Conservation (phyloP, 805 yeast genomes). For the Yarrowia deformans region DNA sequence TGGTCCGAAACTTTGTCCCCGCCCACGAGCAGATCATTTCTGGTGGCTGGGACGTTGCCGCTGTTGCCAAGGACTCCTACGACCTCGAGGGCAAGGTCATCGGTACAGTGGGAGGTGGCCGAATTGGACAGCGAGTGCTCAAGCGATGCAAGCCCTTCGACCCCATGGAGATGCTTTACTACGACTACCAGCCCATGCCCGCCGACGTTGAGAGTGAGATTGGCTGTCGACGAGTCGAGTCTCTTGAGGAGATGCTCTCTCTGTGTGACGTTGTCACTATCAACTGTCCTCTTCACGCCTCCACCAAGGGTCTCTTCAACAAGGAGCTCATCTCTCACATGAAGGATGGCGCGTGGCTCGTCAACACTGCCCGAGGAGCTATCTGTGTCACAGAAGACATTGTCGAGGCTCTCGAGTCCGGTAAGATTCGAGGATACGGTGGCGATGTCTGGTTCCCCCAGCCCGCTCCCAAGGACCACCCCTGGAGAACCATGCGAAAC, state of each 20-base stretch:
- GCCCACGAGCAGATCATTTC: neutral
- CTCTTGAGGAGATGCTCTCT: neutral
- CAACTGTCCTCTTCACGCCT: neutral
- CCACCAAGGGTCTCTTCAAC: neutral
- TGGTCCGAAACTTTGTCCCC: neutral
- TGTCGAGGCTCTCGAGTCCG: neutral
- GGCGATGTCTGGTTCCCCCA: neutral
- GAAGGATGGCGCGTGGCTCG: neutral
- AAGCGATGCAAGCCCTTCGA: neutral
- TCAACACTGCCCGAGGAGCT: neutral
- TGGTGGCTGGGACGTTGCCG: neutral
- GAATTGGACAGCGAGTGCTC: neutral
- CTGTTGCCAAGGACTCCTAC: neutral
- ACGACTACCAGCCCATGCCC: neutral
- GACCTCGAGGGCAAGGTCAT: neutral
- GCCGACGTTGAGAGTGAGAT: neutral
- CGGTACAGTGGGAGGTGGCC: neutral
- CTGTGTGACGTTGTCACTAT: neutral
- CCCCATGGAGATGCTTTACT: neutral
- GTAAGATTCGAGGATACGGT: neutral
- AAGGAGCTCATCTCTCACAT: neutral
- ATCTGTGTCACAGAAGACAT: neutral
- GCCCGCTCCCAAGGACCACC: neutral
- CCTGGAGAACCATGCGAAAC: neutral
- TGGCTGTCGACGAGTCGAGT: neutral